phyloP scores from a whole-genome alignment of 2,329 filamentous ascomycete species.

The Alternaria gaisen region DNA sequence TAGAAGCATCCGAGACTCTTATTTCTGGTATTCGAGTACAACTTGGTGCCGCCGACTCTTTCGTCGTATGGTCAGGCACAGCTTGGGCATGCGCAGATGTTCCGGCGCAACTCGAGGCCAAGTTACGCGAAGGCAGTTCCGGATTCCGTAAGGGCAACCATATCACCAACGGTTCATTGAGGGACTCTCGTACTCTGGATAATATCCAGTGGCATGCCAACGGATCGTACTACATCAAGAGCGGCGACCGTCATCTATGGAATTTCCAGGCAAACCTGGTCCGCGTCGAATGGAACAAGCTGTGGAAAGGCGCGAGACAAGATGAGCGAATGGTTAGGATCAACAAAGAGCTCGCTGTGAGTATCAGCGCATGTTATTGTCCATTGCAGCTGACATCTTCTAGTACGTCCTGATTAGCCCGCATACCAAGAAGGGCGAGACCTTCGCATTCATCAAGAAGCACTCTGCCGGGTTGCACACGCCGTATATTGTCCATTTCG shows the following conservation, averaged over 20 bases:
- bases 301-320: constrained; percentile 24
- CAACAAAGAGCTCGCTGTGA: constrained; percentile 31
- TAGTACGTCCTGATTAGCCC: constrained; percentile 36
- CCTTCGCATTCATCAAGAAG: constrained; percentile 40
- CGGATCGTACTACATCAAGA: constrained; percentile 34
- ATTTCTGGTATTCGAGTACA: constrained; percentile 32
- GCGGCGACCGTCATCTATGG: constrained; percentile 12
- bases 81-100: constrained; percentile 30
- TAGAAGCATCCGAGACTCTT: neutral
- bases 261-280: constrained; percentile 20
- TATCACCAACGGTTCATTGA: constrained; percentile 23
- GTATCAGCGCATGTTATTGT: neutral
- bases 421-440: constrained; percentile 29
- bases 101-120: constrained; percentile 14
- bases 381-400: constrained; percentile 15
- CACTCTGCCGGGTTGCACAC: constrained; percentile 18
- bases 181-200: constrained; percentile 1
- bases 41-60: constrained; percentile 35
- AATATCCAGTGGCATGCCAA: constrained; percentile 32
- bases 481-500: constrained; percentile 31
- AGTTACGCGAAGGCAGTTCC: constrained; percentile 19
- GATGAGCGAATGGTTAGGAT: constrained; percentile 3
- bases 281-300: constrained; percentile 23
- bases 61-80: constrained; percentile 30
- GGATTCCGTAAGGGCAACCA: neutral